Evolutionary conservation across 2,329 filamentous ascomycete genomes (phyloP).

Genomic region (Dactylonectria macrodidyma): DNA sequence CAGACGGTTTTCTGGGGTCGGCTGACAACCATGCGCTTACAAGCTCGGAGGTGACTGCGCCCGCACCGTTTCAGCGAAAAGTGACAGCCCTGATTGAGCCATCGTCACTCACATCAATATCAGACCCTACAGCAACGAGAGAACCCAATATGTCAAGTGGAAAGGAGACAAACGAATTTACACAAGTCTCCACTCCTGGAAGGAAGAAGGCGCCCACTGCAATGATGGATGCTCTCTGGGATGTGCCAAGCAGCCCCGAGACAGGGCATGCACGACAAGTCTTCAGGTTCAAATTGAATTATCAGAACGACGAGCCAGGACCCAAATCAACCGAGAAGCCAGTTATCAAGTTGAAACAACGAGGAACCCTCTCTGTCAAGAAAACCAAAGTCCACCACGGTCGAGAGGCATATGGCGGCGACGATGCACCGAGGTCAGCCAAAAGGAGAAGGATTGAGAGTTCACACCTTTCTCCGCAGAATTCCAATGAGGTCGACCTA

Average conservation of each 20-base stretch:
- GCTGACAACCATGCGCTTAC: conserved; percentile 32
- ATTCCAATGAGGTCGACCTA: conserved; percentile 46
- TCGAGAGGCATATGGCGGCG: conserved; percentile 1
- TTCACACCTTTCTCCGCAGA: conserved; percentile 30
- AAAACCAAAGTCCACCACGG: not conserved
- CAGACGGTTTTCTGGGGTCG: conserved; percentile 27
- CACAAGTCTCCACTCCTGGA: conserved; percentile 53
- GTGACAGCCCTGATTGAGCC: conserved; percentile 47
- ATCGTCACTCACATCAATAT: conserved; percentile 46
- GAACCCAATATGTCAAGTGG: conserved; percentile 29
- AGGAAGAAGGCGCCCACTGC: conserved; percentile 42
- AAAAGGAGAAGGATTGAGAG: conserved; percentile 45
- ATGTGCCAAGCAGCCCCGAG: conserved; percentile 62
- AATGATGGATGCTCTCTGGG: conserved; percentile 57
- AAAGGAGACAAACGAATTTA: conserved; percentile 45
- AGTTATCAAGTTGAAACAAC: not conserved
- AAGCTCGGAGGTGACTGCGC: conserved; percentile 46
- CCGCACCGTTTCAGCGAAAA: conserved; percentile 47
- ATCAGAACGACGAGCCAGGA: conserved; percentile 19
- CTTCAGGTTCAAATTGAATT: conserved; percentile 38
- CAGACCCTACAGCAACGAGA: conserved; percentile 46
- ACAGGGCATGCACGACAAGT: conserved; percentile 25
- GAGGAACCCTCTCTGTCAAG: not conserved
- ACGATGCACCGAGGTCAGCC: conserved; percentile 22
- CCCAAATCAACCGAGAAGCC: conserved; percentile 10